Evolutionary conservation across 352 stramenopile genomes (phyloP), one percentile per base, ranked within the genome.

Genomic region (Aphanomyces cochlioides): DNA sequence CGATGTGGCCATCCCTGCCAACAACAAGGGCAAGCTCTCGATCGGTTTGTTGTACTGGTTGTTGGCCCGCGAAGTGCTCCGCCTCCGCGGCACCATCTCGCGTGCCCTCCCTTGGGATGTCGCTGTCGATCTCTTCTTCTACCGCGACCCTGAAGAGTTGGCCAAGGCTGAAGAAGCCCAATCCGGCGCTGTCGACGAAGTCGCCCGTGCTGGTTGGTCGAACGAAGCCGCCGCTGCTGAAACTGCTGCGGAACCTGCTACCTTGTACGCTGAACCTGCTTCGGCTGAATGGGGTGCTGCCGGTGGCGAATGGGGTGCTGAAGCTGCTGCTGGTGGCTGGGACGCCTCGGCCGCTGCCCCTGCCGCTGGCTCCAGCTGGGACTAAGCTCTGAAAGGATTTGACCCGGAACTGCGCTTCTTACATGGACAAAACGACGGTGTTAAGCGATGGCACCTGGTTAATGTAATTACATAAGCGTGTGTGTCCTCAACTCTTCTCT

Each of bases 21-120:
- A 99, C 96, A 99, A 99, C 96, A 99, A 99, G 92, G 97, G 96
- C 85, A 99, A 99, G 89, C 94, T 98, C 73, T 99, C 96, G 68
- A 99, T 99, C 78, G 98, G 97, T 85, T 89, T 99, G 72, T 85
- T 99, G 75, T 99, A 99, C 93, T 99, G 97, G 97, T 87, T 99
- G 58, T 90, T 99, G 41, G 93, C 98, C 57, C 93, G 98, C 87
- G 97, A 99, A 82, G 96, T 99, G 75, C 85, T 99, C 63, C 91
- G 97, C 80, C 87, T 99, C 65, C 92, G 97, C 72, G 97, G 97
- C 83, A 97, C 91, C 65, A 97, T 99, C 77, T 97, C 86, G 78
- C 91, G 96, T 74, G 80, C 87, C 40, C 79, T 92, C 41, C 91
- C 96, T 74, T 99, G 98, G 98, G 96, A 99, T 71, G 97, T 99